phyloP scores from a whole-genome alignment of 2,329 filamentous ascomycete species.

The Lachnellula arida region DNA sequence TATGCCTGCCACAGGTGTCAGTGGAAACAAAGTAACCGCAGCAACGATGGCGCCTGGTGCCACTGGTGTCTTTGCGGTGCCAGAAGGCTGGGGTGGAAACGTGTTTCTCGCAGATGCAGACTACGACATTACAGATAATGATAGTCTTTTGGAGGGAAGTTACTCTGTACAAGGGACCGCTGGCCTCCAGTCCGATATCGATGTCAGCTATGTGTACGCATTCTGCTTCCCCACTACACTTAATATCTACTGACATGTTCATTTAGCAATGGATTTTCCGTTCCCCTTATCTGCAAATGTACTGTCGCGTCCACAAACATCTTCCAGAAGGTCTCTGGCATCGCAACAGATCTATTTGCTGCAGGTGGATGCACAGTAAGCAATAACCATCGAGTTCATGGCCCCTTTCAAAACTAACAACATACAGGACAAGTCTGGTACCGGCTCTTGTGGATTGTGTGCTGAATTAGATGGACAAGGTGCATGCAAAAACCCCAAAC shows the following conservation, averaged over 20 bases:
- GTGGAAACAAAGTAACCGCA: background rate
- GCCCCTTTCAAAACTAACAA: background rate
- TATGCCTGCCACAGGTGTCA: background rate
- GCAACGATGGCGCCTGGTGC: background rate
- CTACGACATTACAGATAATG: background rate
- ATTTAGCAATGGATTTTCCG: constrained; percentile 3
- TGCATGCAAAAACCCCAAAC: background rate
- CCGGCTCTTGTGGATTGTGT: no score
- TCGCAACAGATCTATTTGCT: background rate
- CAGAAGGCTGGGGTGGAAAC: background rate
- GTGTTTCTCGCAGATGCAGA: background rate
- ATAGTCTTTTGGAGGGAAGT: background rate
- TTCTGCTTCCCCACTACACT: background rate
- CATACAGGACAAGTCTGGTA: background rate
- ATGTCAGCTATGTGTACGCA: constrained; percentile 3
- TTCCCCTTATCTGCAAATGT: constrained; percentile 1
- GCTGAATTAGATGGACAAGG: background rate
- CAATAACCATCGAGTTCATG: background rate
- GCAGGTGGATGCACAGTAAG: background rate
- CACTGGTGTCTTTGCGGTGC: background rate
- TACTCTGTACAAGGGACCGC: background rate
- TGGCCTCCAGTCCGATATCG: background rate
- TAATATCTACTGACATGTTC: background rate
- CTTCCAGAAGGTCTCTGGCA: no score
- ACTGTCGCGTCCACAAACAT: background rate